Evolutionary conservation across 2,329 filamentous ascomycete species (phyloP).

Genomic region (Fusarium drepaniforme): DNA sequence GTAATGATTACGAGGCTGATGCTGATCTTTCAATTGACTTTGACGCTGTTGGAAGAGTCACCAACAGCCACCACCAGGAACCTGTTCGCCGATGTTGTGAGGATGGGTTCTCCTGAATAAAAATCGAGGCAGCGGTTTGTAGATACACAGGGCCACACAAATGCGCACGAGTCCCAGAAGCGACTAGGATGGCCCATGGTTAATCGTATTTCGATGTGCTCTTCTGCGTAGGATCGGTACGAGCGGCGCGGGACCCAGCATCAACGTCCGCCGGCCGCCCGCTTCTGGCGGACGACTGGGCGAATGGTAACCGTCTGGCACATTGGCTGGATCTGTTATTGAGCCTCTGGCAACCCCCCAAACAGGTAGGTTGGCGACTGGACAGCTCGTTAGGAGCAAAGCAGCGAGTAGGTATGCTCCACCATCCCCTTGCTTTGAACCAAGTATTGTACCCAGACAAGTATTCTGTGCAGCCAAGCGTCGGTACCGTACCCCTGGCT

Average conservation of each 20-base stretch:
- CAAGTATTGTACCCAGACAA: slow-evolving; percentile 19
- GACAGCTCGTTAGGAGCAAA: not conserved
- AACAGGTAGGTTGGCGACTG: slow-evolving; percentile 1
- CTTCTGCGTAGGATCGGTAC: slow-evolving; percentile 19
- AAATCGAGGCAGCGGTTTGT: slow-evolving; percentile 21
- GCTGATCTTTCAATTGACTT: slow-evolving; percentile 2
- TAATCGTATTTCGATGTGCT: slow-evolving; percentile 36
- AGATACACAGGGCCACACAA: slow-evolving; percentile 30
- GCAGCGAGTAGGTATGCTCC: slow-evolving; percentile 5
- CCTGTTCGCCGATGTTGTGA: not conserved
- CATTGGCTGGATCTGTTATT: slow-evolving; percentile 22
- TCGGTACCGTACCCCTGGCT: slow-evolving; percentile 21
- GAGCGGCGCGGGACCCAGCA: slow-evolving; percentile 16
- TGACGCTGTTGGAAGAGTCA: not conserved
- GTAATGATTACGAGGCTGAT: not conserved
- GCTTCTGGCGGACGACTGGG: not conserved
- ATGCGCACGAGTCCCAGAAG: slow-evolving; percentile 24
- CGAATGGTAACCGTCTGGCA: slow-evolving; percentile 21
- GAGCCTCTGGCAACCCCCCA: slow-evolving; percentile 26
- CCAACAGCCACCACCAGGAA: not conserved
- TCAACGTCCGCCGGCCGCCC: slow-evolving; percentile 25
- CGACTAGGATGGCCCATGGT: slow-evolving; percentile 30
- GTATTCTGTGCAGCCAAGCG: slow-evolving; percentile 34
- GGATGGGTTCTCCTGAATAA: slow-evolving; percentile 12
- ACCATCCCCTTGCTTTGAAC: slow-evolving; percentile 30